These are phyloP conservation scores for Erucastrum elatum DNA, from an alignment of 345 rosid genomes.

Conservation along the genomic window DNA sequence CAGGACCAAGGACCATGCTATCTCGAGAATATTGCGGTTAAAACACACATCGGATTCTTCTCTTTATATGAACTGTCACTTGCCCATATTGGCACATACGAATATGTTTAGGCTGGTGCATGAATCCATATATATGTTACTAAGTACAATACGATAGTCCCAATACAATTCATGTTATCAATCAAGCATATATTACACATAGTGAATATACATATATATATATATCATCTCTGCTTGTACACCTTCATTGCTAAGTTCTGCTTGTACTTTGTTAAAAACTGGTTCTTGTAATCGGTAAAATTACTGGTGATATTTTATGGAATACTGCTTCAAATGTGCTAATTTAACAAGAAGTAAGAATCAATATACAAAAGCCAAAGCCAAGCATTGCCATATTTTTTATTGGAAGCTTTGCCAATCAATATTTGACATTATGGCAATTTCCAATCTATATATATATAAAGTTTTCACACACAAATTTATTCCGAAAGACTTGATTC, in stretches of 20 bases:
- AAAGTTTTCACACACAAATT: slow-evolving; percentile 6
- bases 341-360: neutral
- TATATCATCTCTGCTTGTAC: too few relatives aligned
- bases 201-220: too few relatives aligned
- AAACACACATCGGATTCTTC: slow-evolving; percentile 29
- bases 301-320: neutral
- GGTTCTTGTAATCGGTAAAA: neutral
- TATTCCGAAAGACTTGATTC: slow-evolving; percentile 28
- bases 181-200: neutral
- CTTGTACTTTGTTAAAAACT: too few relatives aligned
- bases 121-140: slow-evolving; percentile 3
- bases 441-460: slow-evolving; percentile 15
- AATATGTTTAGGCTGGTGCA: slow-evolving; percentile 20
- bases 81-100: slow-evolving; percentile 12
- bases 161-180: neutral
- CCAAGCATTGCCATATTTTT: slow-evolving; percentile 7
- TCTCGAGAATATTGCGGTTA: slow-evolving; percentile 20
- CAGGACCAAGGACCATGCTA: slow-evolving; percentile 4
- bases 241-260: too few relatives aligned
- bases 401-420: slow-evolving; percentile 14
- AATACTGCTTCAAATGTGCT: neutral
- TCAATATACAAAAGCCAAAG: slow-evolving; percentile 7
- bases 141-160: neutral
- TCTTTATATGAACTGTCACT: slow-evolving; percentile 1
- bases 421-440: slow-evolving; percentile 18